Percentiles rank a stretch among this genome's conserved stretches.
phyloP scores from a whole-genome alignment of 202 grass and related monocot genomes.

The Dendrocalamus latiflorus region DNA sequence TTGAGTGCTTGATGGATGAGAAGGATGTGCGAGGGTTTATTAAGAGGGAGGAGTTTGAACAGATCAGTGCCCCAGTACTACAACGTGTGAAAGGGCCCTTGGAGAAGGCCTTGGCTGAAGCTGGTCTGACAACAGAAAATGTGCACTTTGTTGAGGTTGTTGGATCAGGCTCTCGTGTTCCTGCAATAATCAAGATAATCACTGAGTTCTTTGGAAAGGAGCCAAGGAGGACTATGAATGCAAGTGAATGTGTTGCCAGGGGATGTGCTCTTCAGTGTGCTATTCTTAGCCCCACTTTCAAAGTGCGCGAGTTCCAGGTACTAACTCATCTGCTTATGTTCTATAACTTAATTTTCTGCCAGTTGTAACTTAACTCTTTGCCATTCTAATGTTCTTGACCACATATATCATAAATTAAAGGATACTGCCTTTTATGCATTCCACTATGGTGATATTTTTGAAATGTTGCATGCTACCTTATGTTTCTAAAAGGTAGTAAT shows the following conservation, averaged over 20 bases:
- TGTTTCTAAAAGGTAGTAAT: background rate
- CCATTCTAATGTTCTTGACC: background rate
- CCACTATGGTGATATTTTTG: background rate
- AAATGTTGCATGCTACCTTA: background rate
- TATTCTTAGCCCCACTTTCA: constrained; percentile 88
- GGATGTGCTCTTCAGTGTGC: constrained; percentile 87
- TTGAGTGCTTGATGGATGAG: constrained; percentile 94
- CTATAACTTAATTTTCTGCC: background rate
- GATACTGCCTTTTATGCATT: background rate
- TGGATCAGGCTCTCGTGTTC: constrained; percentile 76
- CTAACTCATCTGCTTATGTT: background rate
- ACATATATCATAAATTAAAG: background rate
- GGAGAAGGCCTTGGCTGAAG: constrained; percentile 60
- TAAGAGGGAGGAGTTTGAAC: constrained; percentile 81
- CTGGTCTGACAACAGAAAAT: constrained; percentile 42
- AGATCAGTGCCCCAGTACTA: constrained; percentile 55
- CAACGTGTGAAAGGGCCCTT: constrained; percentile 61
- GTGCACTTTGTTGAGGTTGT: constrained; percentile 78
- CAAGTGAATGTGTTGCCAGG: constrained; percentile 78
- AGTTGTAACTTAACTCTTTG: background rate
- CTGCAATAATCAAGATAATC: constrained; percentile 75
- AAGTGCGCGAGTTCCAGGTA: constrained; percentile 94
- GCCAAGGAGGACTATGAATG: constrained; percentile 80
- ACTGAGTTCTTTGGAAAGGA: constrained; percentile 76
- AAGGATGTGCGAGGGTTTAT: constrained; percentile 81